Base-by-base conservation (phyloP, 2,329 filamentous ascomycete species). In the Fusarium nematophilum region DNA sequence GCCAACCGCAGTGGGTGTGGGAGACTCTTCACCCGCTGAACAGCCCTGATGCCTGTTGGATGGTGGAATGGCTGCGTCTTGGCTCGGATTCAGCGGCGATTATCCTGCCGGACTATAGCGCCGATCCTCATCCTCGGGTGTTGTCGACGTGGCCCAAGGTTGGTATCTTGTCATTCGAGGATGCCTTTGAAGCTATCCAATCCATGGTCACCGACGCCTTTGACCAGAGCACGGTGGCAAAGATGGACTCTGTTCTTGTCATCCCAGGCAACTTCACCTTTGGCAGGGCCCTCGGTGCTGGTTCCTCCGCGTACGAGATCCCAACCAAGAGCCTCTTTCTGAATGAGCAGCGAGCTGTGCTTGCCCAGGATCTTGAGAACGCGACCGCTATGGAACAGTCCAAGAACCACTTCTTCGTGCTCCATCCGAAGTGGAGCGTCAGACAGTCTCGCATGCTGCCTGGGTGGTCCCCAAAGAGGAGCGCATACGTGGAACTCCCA, bases 61-160 rank as follows among this genome's bases (percentile, higher is more conserved):
- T 61, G 27, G 43, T 62, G 13, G 49, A 66, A 1, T 44, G 37
- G 5, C 40, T 7, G 3, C 46, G 39, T 13, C 45, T 70, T 1
- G 14, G 43, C 0, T 6, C 17, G 1, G 4, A 18, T 0, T 9
- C 37, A 2, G 25, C 49, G 7, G 50, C 67, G 25, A n/a, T 69
- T 1, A 21, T 69, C 4, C 6, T 67, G 3, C 60, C 66, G 14
- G 62, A 68, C 34, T 62, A 59, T 27, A 67, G 67, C 17, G 56
- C 59, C 6, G 14, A 25, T 1, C 53, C 53, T 7, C 48, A 62
- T 15, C 57, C 57, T 9, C 33, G 55, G n/a, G 13, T 64, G 13
- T 11, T 59, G 9, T 38, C 38, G 10, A 7, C 10, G 13, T 10
- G 13, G 8, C 6, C n/a, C 2, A 8, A 4, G 26, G 9, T 1